These are phyloP conservation scores for Kregervanrija fluxuum DNA, from an alignment of 805 yeast species.

Conservation along the genomic window DNA sequence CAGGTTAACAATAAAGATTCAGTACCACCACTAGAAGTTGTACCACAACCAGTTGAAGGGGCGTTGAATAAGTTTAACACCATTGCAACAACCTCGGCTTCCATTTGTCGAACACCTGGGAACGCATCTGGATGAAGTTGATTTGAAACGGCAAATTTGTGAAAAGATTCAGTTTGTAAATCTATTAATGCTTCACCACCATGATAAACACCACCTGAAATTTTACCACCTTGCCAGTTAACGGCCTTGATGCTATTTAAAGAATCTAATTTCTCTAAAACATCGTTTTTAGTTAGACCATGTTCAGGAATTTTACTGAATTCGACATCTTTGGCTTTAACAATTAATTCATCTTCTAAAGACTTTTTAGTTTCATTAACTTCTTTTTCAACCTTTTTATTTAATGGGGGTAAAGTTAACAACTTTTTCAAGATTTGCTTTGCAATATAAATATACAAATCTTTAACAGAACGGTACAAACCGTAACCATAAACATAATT, in stretches of 20 bases:
- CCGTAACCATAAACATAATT: slow-evolving; percentile 22
- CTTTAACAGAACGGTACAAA: slow-evolving; percentile 7
- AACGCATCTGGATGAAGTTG: slow-evolving; percentile 96
- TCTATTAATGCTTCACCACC: slow-evolving; percentile 77
- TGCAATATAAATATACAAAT: slow-evolving; percentile 3
- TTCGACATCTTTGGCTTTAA: slow-evolving; percentile 38
- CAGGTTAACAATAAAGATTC: slow-evolving; percentile 86
- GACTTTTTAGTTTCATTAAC: slow-evolving; percentile 37
- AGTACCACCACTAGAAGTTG: slow-evolving; percentile 91
- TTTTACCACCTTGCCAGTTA: slow-evolving; percentile 78
- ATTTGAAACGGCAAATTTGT: slow-evolving; percentile 76
- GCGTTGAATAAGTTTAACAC: slow-evolving; percentile 75
- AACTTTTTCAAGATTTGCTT: slow-evolving; percentile 9
- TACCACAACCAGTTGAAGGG: slow-evolving; percentile 67
- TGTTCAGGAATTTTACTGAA: slow-evolving; percentile 46
- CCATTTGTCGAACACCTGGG: slow-evolving; percentile 96
- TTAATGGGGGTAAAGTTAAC: slow-evolving; percentile 31
- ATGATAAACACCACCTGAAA: slow-evolving; percentile 95
- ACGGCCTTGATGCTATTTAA: slow-evolving; percentile 46
- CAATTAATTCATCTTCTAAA: slow-evolving; percentile 53
- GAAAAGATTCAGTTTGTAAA: slow-evolving; percentile 72
- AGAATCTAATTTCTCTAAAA: slow-evolving; percentile 45
- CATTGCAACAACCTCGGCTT: slow-evolving; percentile 91
- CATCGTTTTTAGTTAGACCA: slow-evolving; percentile 45
- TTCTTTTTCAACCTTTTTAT: slow-evolving; percentile 52